Conservation (phyloP, 2,329 filamentous ascomycete species). For the Trichocomaceae sp. region DNA sequence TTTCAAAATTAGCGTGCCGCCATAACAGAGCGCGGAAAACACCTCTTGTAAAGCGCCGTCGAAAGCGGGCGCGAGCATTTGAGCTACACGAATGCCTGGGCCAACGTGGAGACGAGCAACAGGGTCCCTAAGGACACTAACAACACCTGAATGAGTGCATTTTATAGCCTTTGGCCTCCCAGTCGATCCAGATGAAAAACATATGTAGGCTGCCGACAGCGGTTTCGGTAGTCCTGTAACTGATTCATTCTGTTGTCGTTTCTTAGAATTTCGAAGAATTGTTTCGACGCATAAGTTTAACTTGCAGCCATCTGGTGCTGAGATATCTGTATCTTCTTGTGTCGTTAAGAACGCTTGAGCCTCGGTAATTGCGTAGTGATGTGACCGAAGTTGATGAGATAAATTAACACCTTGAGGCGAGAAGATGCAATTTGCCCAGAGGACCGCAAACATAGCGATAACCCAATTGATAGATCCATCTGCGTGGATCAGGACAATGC, state of each 20-base stretch:
- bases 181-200: constrained; percentile 1
- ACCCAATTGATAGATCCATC: constrained; percentile 1
- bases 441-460: not conserved
- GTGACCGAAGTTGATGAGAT: not conserved
- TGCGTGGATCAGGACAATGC: not conserved
- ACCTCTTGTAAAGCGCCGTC: constrained; percentile 39
- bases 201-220: not conserved
- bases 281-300: not conserved
- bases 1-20: constrained; percentile 16
- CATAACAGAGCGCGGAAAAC: constrained; percentile 34
- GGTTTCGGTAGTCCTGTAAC: not conserved
- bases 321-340: not conserved
- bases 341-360: not conserved
- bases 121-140: not conserved
- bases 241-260: not conserved
- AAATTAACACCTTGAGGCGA: not conserved
- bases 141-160: constrained; percentile 2
- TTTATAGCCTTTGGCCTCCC: not conserved
- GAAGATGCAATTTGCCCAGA: not conserved
- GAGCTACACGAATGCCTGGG: constrained; percentile 26
- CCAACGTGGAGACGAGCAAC: not conserved
- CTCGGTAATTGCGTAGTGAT: not conserved
- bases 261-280: not conserved
- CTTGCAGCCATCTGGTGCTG: not conserved
- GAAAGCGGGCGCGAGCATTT: constrained; percentile 38